Evolutionary conservation across 768 basidiomycete species (phyloP).

Genomic region (Lactarius pseudohatsudake): DNA sequence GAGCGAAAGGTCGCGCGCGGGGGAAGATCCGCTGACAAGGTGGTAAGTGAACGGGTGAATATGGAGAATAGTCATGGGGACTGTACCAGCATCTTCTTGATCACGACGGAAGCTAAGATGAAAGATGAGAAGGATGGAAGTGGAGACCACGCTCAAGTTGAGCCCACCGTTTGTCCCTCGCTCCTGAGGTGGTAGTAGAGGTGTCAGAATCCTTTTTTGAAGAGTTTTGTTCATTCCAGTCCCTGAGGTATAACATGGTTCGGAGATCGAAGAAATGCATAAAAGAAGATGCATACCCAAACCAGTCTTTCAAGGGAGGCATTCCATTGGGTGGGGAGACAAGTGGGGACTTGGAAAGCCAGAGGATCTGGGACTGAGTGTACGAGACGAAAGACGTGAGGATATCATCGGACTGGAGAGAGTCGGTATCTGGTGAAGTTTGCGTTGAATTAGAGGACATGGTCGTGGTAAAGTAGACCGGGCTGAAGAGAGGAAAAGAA

Average conservation of each 20-base stretch:
- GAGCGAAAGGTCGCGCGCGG: conserved; percentile 70
- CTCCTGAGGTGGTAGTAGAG: conserved; percentile 47
- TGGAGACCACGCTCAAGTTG: conserved; percentile 7
- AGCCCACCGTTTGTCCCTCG: conserved; percentile 66
- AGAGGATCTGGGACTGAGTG: conserved; percentile 65
- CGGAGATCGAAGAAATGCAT: conserved; percentile 19
- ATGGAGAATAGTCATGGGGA: conserved; percentile 1
- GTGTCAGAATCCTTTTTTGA: conserved; percentile 69
- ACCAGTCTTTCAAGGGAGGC: conserved; percentile 85
- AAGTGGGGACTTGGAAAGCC: conserved; percentile 71
- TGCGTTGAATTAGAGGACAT: conserved; percentile 21
- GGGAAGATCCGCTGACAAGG: conserved; percentile 44
- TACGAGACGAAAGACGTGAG: conserved; percentile 53
- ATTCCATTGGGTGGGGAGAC: conserved; percentile 69
- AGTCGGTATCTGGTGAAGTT: conserved; percentile 17
- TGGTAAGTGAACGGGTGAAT: conserved; percentile 17
- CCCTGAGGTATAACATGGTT: conserved; percentile 34
- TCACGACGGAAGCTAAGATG: conserved; percentile 70
- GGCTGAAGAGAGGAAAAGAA: conserved; percentile 6
- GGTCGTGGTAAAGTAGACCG: conserved; percentile 5
- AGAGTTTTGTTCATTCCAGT: conserved; percentile 60
- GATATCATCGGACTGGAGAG: conserved; percentile 30
- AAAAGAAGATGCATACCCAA: conserved; percentile 58
- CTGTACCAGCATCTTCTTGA: conserved; percentile 67
- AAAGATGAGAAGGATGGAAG: conserved; percentile 27